Conservation (phyloP, 2,329 filamentous ascomycete species). For the Alternaria consortialis region DNA sequence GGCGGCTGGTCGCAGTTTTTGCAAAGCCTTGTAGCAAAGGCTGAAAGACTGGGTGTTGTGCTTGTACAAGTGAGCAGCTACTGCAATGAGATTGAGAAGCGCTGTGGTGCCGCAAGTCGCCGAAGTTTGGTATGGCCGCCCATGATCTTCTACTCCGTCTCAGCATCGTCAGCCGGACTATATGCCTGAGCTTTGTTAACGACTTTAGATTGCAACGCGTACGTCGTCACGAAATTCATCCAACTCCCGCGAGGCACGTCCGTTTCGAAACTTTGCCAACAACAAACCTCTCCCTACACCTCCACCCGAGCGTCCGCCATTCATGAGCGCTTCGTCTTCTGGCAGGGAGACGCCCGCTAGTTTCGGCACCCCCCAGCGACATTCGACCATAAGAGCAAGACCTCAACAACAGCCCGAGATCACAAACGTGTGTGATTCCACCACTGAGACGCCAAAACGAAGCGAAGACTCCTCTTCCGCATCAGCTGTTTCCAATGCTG, state of each 20-base stretch:
- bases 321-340: constrained; percentile 29
- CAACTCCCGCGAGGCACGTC: constrained; percentile 45
- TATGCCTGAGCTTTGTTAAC: constrained; percentile 19
- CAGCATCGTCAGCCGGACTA: background rate
- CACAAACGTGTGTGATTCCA: constrained; percentile 30
- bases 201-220: constrained; percentile 46
- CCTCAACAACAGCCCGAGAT: constrained; percentile 28
- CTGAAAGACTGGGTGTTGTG: constrained; percentile 72
- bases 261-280: constrained; percentile 44
- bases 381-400: constrained; percentile 24
- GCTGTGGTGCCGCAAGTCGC: constrained; percentile 83
- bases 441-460: constrained; percentile 31
- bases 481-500: constrained; percentile 21
- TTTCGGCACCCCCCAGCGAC: constrained; percentile 21
- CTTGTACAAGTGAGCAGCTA: constrained; percentile 78
- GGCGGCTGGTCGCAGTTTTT: constrained; percentile 89
- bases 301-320: constrained; percentile 41
- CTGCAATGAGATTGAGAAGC: constrained; percentile 84
- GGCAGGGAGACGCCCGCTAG: constrained; percentile 28
- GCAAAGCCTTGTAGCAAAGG: constrained; percentile 76
- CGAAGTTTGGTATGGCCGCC: constrained; percentile 71
- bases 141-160: background rate
- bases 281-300: constrained; percentile 50
- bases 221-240: constrained; percentile 51
- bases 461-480: constrained; percentile 26